Percentiles rank a stretch among this genome's conserved stretches.
phyloP scores from a whole-genome alignment of 1,284 basidiomycete species.

The Fomitopsis betulina region DNA sequence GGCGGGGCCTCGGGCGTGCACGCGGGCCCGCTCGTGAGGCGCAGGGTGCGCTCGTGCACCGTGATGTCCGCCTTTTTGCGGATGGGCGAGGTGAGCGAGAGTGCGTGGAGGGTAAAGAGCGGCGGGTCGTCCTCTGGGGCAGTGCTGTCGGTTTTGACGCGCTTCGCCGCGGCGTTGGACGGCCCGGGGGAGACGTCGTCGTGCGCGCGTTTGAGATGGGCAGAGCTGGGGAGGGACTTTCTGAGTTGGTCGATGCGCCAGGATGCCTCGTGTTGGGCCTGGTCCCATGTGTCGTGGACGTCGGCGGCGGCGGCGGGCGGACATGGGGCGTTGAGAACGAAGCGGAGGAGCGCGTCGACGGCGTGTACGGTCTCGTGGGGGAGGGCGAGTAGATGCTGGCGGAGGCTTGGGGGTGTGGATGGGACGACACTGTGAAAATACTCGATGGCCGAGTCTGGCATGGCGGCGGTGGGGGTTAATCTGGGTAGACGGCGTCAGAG shows the following conservation, averaged over 20 bases:
- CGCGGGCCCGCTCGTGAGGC: slow-evolving; percentile 39
- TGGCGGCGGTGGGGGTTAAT: neutral
- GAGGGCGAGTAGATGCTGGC: neutral
- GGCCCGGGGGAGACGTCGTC: slow-evolving; percentile 14
- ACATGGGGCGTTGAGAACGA: slow-evolving; percentile 17
- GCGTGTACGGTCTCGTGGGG: slow-evolving; percentile 2
- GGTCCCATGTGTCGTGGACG: slow-evolving; percentile 11
- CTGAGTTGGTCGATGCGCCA: slow-evolving; percentile 14
- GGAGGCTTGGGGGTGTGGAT: neutral
- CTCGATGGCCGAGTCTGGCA: neutral
- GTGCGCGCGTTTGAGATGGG: slow-evolving; percentile 16
- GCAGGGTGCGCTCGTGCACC: slow-evolving; percentile 42
- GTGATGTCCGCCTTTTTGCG: slow-evolving; percentile 67
- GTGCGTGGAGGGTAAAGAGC: slow-evolving; percentile 49
- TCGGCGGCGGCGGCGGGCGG: slow-evolving; percentile 3
- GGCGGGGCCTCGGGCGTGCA: slow-evolving; percentile 38
- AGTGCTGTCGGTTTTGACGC: slow-evolving; percentile 5
- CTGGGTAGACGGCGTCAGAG: neutral
- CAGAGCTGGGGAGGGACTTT: slow-evolving; percentile 1
- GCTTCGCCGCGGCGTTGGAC: neutral
- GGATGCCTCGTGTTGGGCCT: slow-evolving; percentile 14
- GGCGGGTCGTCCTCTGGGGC: slow-evolving; percentile 33
- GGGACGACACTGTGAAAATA: slow-evolving; percentile 3
- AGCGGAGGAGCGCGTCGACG: slow-evolving; percentile 21
- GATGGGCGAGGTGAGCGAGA: slow-evolving; percentile 62